Evolutionary conservation across 2,329 filamentous ascomycete species (phyloP), one percentile per base, ranked within the genome.

Genomic region (Acephala macrosclerotiorum): DNA sequence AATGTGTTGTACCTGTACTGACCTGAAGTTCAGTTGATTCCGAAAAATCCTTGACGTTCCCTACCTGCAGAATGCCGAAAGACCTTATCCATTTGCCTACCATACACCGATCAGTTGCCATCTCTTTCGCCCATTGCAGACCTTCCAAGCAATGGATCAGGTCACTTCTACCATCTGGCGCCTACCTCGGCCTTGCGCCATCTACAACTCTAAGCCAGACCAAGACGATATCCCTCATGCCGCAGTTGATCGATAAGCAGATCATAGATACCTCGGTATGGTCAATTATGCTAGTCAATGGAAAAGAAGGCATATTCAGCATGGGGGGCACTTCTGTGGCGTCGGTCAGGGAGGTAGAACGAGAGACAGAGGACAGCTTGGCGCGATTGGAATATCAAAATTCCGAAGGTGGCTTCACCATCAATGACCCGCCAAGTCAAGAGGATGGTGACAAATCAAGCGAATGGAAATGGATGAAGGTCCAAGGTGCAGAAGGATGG

Each of bases 401-500:
- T 3, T 14, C 8, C n/a, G 14, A 18, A 2, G 51, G 64, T 11
- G 65, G 64, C 40, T 59, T 66, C n/a, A 45, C 58, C n/a, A 70
- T 67, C 42, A 58, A 66, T 33, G 60, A 65, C 16, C 16, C 33
- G 7, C 4, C 20, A 42, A 1, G 59, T 58, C 20, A 42, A 55
- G 47, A 57, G 20, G 45, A 16, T 22, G 20, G 58, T 2, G 66
- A 61, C n/a, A 33, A 36, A 12, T 14, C 29, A 4, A 26, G 45
- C n/a, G 53, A 64, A 4, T 73, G 69, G 70, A 70, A 69, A 58
- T 73, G 70, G 71, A 45, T 65, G 25, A 60, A 66, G 38, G 70
- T 73, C 11, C 68, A 66, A 25, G 71, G 70, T 4, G 66, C 68
- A n/a, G 71, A 71, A 58, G 70, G 70, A 9, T 73, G 68, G 66